phyloP scores from a whole-genome alignment of 495 filamentous ascomycete species.

The Aspergillus mulundensis region DNA sequence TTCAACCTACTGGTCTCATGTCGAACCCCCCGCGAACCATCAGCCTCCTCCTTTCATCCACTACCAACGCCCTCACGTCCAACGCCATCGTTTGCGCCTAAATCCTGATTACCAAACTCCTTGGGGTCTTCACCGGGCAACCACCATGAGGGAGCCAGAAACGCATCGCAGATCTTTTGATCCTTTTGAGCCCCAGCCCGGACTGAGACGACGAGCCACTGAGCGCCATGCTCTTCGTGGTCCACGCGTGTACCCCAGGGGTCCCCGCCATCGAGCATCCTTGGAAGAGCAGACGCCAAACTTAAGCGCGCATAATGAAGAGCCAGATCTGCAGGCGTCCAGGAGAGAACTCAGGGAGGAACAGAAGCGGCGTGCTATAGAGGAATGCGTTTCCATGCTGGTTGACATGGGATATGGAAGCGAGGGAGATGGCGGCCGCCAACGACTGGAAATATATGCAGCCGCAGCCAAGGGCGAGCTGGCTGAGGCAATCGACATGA shows the following conservation, averaged over 20 bases:
- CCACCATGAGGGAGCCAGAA: conserved; percentile 17
- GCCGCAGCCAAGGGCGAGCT: conserved; percentile 46
- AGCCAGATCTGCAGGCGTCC: not conserved
- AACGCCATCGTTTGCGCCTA: not conserved
- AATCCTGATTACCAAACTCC: not conserved
- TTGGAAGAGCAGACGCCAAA: not conserved
- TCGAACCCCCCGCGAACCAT: no score
- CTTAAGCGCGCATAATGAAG: not conserved
- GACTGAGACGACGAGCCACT: conserved; percentile 28
- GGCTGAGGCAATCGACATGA: conserved; percentile 51
- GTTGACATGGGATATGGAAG: conserved; percentile 48
- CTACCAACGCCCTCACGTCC: not conserved
- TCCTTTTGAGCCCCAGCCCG: conserved; percentile 22
- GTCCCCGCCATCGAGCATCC: conserved; percentile 6
- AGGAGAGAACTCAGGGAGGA: conserved; percentile 4
- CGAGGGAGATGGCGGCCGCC: conserved; percentile 35
- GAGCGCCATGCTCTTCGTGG: conserved; percentile 24
- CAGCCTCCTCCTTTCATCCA: not conserved
- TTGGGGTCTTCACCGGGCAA: conserved; percentile 22
- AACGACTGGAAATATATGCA: conserved; percentile 49
- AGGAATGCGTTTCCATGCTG: conserved; percentile 45
- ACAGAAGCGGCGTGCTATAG: conserved; percentile 28
- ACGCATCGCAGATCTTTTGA: conserved; percentile 15
- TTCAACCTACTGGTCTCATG: no score
- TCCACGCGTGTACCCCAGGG: conserved; percentile 5